These are phyloP conservation scores for Geotrichum fermentans DNA, from an alignment of 1,139 yeast species.

Conservation along the genomic window DNA sequence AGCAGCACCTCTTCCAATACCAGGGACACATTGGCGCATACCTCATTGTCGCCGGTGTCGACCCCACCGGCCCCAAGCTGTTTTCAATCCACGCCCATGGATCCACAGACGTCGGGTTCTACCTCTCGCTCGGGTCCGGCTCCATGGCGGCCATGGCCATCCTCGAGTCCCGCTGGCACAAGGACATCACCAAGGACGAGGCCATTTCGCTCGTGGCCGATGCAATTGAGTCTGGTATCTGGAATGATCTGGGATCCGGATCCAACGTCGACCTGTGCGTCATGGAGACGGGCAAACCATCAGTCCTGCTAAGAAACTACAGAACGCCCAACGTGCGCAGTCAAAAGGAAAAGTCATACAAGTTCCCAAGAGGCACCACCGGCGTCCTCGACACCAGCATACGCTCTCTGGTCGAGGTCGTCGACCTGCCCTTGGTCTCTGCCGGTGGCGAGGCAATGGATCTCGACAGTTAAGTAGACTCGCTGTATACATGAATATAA, in stretches of 20 bases:
- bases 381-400: constrained; percentile 66
- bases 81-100: constrained; percentile 97
- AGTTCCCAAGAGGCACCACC: constrained; percentile 87
- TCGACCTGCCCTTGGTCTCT: constrained; percentile 50
- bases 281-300: constrained; percentile 81
- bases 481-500: constrained; percentile 1
- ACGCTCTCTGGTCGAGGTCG: constrained; percentile 62
- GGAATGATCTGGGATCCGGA: constrained; percentile 98
- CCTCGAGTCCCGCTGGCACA: constrained; percentile 80
- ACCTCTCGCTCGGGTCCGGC: constrained; percentile 91
- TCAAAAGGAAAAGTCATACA: constrained; percentile 73
- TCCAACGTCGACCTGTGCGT: constrained; percentile 96
- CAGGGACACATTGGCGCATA: constrained; percentile 98
- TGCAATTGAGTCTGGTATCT: constrained; percentile 95
- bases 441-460: constrained; percentile 56
- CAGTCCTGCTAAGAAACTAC: constrained; percentile 77
- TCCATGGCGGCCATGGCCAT: constrained; percentile 99
- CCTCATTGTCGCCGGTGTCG: constrained; percentile 93
- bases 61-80: constrained; percentile 92
- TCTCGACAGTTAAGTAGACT: constrained; percentile 52
- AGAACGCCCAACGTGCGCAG: constrained; percentile 86
- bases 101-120: constrained; percentile 90
- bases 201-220: constrained; percentile 86
- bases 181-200: constrained; percentile 72
- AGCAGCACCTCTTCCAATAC: constrained; percentile 91